Percentiles rank a stretch among this genome's conserved stretches.
phyloP scores from a whole-genome alignment of 371 early-diverging fungal species.

The Mucor lusitanicus region DNA sequence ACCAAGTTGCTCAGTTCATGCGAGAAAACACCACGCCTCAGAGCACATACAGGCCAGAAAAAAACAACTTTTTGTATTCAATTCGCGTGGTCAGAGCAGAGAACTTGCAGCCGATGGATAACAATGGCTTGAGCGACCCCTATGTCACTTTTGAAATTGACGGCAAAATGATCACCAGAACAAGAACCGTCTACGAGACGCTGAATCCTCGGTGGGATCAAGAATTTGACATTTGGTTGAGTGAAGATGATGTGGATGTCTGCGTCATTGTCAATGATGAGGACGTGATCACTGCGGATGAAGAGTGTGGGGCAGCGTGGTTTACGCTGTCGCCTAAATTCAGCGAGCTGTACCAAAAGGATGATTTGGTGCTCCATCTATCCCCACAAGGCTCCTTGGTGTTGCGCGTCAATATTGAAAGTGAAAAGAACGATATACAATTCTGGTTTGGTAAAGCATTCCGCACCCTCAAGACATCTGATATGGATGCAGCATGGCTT shows the following conservation, averaged over 20 bases:
- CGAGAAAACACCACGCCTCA: slow-evolving; percentile 16
- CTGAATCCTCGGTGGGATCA: slow-evolving; percentile 89
- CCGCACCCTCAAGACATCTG: slow-evolving; percentile 63
- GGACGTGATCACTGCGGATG: slow-evolving; percentile 70
- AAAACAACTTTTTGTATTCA: slow-evolving; percentile 30
- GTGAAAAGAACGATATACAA: slow-evolving; percentile 84
- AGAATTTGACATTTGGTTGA: slow-evolving; percentile 66
- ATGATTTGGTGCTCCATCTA: slow-evolving; percentile 78
- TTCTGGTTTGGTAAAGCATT: slow-evolving; percentile 84
- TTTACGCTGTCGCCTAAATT: slow-evolving; percentile 56
- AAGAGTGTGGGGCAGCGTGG: slow-evolving; percentile 67
- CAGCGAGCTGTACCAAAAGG: slow-evolving; percentile 56
- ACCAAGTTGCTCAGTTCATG: slow-evolving; percentile 38
- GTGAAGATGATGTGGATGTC: slow-evolving; percentile 49
- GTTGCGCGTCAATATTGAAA: slow-evolving; percentile 79
- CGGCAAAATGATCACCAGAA: slow-evolving; percentile 48
- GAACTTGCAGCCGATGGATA: slow-evolving; percentile 42
- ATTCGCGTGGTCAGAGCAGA: slow-evolving; percentile 52
- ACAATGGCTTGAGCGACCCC: slow-evolving; percentile 60
- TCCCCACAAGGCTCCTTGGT: slow-evolving; percentile 79
- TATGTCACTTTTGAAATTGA: slow-evolving; percentile 64
- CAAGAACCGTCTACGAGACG: slow-evolving; percentile 61
- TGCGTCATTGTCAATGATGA: slow-evolving; percentile 68
- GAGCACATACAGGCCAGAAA: slow-evolving; percentile 8
- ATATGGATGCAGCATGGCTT: slow-evolving; percentile 60